Percentiles rank a stretch among this genome's conserved stretches.
Evolutionary conservation across 1,284 basidiomycete genomes (phyloP).

Genomic region (Fomes fomentarius): DNA sequence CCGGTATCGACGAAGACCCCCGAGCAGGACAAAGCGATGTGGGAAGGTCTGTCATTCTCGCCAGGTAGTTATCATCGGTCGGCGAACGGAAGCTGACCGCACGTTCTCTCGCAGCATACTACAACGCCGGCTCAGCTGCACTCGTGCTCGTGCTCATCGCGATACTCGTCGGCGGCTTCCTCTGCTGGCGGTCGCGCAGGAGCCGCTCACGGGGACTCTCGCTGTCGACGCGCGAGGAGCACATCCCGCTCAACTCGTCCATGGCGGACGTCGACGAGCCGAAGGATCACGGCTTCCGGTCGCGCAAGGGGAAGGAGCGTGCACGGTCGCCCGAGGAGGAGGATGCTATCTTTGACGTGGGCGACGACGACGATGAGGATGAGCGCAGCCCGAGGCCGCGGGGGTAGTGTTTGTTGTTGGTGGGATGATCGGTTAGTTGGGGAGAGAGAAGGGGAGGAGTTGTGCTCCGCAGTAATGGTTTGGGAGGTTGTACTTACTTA

Average conservation of each 20-base stretch:
- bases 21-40: conserved; percentile 79
- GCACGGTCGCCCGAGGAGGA: conserved; percentile 41
- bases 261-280: conserved; percentile 24
- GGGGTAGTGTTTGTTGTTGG: conserved; percentile 51
- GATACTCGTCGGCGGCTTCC: conserved; percentile 69
- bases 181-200: conserved; percentile 73
- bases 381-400: conserved; percentile 12
- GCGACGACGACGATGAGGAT: conserved; percentile 43
- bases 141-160: conserved; percentile 80
- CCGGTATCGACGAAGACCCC: conserved; percentile 54
- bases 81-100: background rate
- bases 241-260: conserved; percentile 53
- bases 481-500: background rate
- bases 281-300: too few species aligned
- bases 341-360: conserved; percentile 50
- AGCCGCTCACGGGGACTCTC: conserved; percentile 42
- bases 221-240: conserved; percentile 49
- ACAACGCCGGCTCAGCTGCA: conserved; percentile 89
- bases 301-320: conserved; percentile 22
- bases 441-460: background rate
- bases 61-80: background rate
- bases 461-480: background rate
- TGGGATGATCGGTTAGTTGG: too few species aligned
- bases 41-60: conserved; percentile 66
- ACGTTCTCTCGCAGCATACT: conserved; percentile 63